A percentile compares a stretch with the other conserved stretches of the same genome.
Evolutionary conservation across 2,329 filamentous ascomycete genomes (phyloP).

Genomic region (Cryphonectria radicalis): DNA sequence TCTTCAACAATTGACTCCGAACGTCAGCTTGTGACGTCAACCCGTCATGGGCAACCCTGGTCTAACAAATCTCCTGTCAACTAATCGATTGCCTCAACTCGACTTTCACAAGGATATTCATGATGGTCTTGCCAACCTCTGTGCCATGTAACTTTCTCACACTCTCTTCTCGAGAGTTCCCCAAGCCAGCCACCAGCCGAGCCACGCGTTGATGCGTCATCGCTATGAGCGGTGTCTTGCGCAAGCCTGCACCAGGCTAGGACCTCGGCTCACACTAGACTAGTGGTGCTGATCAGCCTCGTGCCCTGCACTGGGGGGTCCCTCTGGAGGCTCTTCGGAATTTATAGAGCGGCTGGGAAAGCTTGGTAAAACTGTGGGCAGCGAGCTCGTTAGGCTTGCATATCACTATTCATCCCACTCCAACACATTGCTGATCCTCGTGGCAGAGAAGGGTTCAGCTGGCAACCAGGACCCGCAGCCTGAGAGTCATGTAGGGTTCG

Average conservation of each 20-base stretch:
- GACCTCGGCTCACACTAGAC: slow-evolving; percentile 1
- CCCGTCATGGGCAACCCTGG: too few species aligned
- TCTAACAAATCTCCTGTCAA: neutral
- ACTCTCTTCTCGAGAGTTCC: neutral
- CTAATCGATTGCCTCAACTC: neutral
- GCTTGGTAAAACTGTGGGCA: neutral
- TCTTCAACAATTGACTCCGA: neutral
- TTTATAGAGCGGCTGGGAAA: neutral
- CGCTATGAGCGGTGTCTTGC: neutral
- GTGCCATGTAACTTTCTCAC: neutral
- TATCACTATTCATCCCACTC: neutral
- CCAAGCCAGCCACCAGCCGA: neutral
- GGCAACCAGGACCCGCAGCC: neutral
- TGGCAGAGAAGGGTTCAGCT: neutral
- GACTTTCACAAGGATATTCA: neutral
- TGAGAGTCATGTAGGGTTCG: neutral
- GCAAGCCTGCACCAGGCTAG: neutral
- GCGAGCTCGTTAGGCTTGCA: neutral
- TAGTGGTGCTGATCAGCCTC: slow-evolving; percentile 1
- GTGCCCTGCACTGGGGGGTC: neutral
- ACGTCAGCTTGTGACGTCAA: neutral
- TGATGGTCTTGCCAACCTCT: neutral
- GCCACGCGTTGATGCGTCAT: neutral
- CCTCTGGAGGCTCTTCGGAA: neutral
- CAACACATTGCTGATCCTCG: neutral